These are phyloP conservation scores for Chaetomium globosum DNA, from an alignment of 2,329 filamentous ascomycete genomes.

Conservation along the genomic window DNA sequence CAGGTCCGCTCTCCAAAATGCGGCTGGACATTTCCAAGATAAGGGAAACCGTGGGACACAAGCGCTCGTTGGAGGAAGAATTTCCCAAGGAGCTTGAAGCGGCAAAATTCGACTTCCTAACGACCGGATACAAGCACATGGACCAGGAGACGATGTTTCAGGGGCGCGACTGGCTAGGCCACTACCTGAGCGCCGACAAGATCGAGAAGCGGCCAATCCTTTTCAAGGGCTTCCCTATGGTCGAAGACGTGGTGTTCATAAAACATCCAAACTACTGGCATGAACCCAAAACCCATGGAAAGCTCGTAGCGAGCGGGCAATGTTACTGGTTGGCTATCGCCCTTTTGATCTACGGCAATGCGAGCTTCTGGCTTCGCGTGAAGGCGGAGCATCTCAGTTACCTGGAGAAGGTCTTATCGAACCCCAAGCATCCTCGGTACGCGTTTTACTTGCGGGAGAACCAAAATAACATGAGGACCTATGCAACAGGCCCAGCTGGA, in stretches of 20 bases:
- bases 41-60: constrained; percentile 5
- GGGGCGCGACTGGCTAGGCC: constrained; percentile 19
- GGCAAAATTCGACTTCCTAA: neutral
- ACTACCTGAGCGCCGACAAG: constrained; percentile 1
- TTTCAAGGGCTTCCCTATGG: constrained; percentile 41
- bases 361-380: constrained; percentile 38
- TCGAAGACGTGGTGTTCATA: constrained; percentile 42
- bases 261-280: constrained; percentile 35
- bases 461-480: neutral
- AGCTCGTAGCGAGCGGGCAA: constrained; percentile 26
- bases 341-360: constrained; percentile 38
- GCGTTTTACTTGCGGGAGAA: constrained; percentile 38
- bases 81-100: neutral
- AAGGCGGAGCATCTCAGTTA: constrained; percentile 43
- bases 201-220: constrained; percentile 14
- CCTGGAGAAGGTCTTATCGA: constrained; percentile 37
- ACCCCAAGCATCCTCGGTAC: constrained; percentile 38
- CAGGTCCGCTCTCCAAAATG: constrained; percentile 1
- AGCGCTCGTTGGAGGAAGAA: neutral
- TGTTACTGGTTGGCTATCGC: constrained; percentile 44
- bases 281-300: neutral
- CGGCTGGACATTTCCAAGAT: neutral
- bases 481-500: neutral
- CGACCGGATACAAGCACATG: neutral
- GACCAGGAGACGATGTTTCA: constrained; percentile 23